Percentiles rank a stretch among this genome's conserved stretches.
phyloP scores from a whole-genome alignment of 805 yeast species.

The Candida railenensis region DNA sequence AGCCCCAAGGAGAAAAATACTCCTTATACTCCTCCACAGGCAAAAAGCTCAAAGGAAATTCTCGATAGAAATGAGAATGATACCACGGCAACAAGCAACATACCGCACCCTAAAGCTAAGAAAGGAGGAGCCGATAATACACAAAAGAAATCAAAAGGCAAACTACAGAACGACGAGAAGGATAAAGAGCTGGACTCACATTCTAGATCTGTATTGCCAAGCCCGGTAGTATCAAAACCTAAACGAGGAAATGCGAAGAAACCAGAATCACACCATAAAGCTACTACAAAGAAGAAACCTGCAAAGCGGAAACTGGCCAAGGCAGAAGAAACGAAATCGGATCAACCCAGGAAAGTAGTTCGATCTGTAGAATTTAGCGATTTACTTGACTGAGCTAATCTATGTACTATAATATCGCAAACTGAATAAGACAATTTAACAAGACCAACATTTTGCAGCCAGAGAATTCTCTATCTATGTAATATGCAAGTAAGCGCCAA shows the following conservation, averaged over 20 bases:
- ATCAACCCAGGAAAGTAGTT: conserved; percentile 1
- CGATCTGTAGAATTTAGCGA: conserved; percentile 3
- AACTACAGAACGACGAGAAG: conserved; percentile 3
- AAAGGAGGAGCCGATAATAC: conserved; percentile 1
- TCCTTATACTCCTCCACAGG: neutral
- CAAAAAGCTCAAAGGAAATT: neutral
- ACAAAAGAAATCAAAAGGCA: conserved; percentile 3
- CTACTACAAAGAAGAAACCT: neutral
- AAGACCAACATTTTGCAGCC: too few species aligned
- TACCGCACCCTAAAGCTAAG: neutral
- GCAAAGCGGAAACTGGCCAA: conserved; percentile 1
- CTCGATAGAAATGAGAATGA: too few species aligned
- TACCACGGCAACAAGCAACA: too few species aligned
- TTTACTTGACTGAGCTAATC: neutral
- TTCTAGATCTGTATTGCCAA: too few species aligned
- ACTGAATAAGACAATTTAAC: neutral
- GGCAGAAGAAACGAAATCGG: neutral
- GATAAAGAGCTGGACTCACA: neutral
- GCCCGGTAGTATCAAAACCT: too few species aligned
- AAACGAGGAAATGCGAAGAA: too few species aligned
- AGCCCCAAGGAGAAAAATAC: neutral
- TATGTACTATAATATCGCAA: neutral
- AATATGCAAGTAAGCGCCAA: too few species aligned
- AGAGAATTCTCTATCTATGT: too few species aligned
- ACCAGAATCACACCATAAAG: too few species aligned